These are phyloP conservation scores for Scheffersomyces amazonensis DNA, from an alignment of 805 yeast species.

Conservation along the genomic window DNA sequence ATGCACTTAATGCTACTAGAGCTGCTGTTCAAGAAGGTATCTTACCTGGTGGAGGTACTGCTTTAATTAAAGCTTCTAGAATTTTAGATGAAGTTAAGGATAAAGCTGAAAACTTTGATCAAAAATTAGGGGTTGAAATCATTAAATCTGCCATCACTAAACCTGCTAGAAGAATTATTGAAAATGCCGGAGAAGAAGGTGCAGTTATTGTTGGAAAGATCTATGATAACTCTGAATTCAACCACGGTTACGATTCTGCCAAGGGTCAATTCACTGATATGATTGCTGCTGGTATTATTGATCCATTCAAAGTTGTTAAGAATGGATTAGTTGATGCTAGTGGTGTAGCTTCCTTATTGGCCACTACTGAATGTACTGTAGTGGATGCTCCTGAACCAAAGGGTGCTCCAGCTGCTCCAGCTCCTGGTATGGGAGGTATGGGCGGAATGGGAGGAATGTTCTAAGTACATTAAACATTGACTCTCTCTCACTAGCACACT, in stretches of 20 bases:
- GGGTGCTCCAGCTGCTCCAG: slow-evolving; percentile 48
- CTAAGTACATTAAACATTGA: slow-evolving; percentile 3
- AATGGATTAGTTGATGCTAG: slow-evolving; percentile 94
- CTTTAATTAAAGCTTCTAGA: slow-evolving; percentile 86
- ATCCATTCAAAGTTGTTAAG: slow-evolving; percentile 97
- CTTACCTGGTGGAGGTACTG: slow-evolving; percentile 99
- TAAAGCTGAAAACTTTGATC: slow-evolving; percentile 80
- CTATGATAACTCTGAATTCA: slow-evolving; percentile 65
- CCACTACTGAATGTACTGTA: slow-evolving; percentile 98
- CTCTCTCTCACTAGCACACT: no score
- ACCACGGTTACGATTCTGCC: slow-evolving; percentile 86
- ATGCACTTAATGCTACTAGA: slow-evolving; percentile 97
- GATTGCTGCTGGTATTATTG: slow-evolving; percentile 96
- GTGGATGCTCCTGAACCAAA: slow-evolving; percentile 90
- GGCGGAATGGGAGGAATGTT: slow-evolving; percentile 35
- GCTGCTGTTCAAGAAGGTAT: slow-evolving; percentile 99
- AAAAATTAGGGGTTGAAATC: slow-evolving; percentile 91
- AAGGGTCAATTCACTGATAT: slow-evolving; percentile 93
- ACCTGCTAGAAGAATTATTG: slow-evolving; percentile 94
- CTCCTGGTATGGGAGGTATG: slow-evolving; percentile 46
- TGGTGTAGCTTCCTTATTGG: slow-evolving; percentile 95
- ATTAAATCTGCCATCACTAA: slow-evolving; percentile 89
- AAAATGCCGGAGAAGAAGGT: slow-evolving; percentile 97
- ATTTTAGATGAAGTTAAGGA: slow-evolving; percentile 67
- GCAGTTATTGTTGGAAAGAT: slow-evolving; percentile 94